Evolutionary conservation across 2,329 filamentous ascomycete species (phyloP), one percentile per base, ranked within the genome.

Genomic region (Didymella segeticola): DNA sequence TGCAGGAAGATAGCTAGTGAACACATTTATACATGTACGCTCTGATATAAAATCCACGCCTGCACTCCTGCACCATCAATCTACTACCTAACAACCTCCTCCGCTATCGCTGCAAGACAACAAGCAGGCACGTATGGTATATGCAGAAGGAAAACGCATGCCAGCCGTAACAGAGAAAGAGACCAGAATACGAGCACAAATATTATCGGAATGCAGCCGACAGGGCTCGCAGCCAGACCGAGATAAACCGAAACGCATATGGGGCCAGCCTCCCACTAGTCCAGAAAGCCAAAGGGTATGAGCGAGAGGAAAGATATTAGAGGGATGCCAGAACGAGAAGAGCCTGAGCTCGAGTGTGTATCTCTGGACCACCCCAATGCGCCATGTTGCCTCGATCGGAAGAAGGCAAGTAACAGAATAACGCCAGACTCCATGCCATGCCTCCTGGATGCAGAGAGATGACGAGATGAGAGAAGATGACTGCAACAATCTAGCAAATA

Each of bases 251-350:
- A 62, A 63, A 60, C 60, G 60, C 65, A 60, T 62, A 66, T 69
- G 68, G 70, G 70, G 71, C 72, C 73, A 75, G 73, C 73, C 73
- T 71, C 67, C 63, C 68, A 60, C 48, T 53, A 64, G 60, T 69
- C 68, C 67, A 70, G 61, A 68, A 64, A 70, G 57, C 53, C 58
- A 65, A 62, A 64, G 70, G 70, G 70, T 73, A 73, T 73, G 69
- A 67, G 62, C 62, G 63, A 67, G 61, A 67, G 66, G 62, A 69
- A 67, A 68, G 59, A 63, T 73, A 72, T 73, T 72, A 73, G 68
- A 60, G 68, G 61, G 63, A 66, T 65, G 62, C 63, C 63, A 61
- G 53, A 60, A 61, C 47, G 57, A 62, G 49, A 56, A 62, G 66
- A 73, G 70, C 68, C 62, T 63, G 66, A 67, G 71, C 71, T 69